Base-by-base conservation (phyloP, 768 basidiomycete species). In the Leucocoprinus birnbaumii region DNA sequence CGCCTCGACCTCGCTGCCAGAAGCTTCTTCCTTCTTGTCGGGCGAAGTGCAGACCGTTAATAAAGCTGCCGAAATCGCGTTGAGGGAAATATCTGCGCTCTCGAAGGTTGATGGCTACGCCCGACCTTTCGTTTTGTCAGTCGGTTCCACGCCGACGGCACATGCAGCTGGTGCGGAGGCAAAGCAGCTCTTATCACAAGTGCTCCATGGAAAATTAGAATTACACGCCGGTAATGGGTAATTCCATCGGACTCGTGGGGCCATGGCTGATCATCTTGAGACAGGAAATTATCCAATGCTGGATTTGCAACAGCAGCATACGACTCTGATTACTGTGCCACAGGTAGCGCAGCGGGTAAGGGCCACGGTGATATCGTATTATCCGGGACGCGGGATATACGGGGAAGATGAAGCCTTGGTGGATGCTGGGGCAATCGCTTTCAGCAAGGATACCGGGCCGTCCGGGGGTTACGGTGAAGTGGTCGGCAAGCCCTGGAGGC, bases 121-220 rank as follows among this genome's bases (percentile, higher is more conserved):
- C 5, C 68, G 73, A 35, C 77, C 80, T 4, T 92, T 89, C 61
- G 78, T 90, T 1, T 71, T 94, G 34, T 87, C 88, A 2, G 85
- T 94, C 1, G 91, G 92, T 19, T 87, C 91, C n/a, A 94, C 92
- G 2, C 92, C 92, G 1, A 86, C 91, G 2, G 92, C 91, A 0
- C 89, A 93, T 64, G 86, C 87, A 9, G 89, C 87, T 11, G 82
- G 79, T 26, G 71, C 77, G 21, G 80, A 77, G 61, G 75, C 74
- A 18, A 74, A 72, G 48, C 68, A 71, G 14, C 65, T 72, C 42
- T 63, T 86, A 18, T 70, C 76, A 6, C 67, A 73, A 22, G 61
- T 71, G 50, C 72, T 91, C 34, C 74, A 83, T 55, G 86, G 87
- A 0, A 68, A 69, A 25, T 73, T 94, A 18, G 91, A 94, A 68